These are phyloP conservation scores for Podila epigama DNA, from an alignment of 192 early-diverging fungal genomes.

Conservation along the genomic window DNA sequence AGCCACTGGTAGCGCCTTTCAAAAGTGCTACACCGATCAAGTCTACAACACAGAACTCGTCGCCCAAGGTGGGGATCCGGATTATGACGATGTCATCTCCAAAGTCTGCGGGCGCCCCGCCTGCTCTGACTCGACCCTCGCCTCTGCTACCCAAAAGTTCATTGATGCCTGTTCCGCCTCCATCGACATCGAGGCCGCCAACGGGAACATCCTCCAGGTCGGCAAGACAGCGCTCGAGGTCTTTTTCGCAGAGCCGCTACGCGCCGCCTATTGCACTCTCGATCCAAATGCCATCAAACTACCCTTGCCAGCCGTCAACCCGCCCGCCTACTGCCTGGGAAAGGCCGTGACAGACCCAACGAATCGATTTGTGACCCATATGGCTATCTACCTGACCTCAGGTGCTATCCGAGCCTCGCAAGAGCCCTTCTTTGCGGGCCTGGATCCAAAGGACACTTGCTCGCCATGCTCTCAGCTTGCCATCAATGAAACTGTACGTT, in stretches of 20 bases:
- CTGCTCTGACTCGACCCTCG: conserved; percentile 16
- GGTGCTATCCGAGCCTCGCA: conserved; percentile 11
- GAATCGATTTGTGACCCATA: conserved; percentile 5
- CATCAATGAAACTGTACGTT: conserved; percentile 13
- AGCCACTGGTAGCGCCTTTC: background rate
- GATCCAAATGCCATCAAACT: conserved; percentile 11
- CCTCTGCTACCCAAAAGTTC: conserved; percentile 1
- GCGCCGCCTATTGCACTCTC: conserved; percentile 2
- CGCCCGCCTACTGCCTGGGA: conserved; percentile 18
- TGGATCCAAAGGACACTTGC: conserved; percentile 27
- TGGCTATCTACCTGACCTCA: conserved; percentile 20
- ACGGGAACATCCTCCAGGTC: conserved; percentile 19
- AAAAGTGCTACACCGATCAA: conserved; percentile 24
- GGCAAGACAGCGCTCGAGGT: conserved; percentile 21
- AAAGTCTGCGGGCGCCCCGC: conserved; percentile 8
- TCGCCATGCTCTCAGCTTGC: conserved; percentile 25
- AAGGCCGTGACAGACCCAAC: conserved; percentile 3
- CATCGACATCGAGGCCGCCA: conserved; percentile 15
- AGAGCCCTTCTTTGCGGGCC: conserved; percentile 12
- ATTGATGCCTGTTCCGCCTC: conserved; percentile 15
- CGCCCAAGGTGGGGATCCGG: conserved; percentile 8
- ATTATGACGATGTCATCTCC: conserved; percentile 16
- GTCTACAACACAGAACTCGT: conserved; percentile 21
- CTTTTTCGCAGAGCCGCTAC: conserved; percentile 24
- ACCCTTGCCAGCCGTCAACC: background rate